These are phyloP conservation scores for Mallotus nudiflorus DNA, from an alignment of 345 rosid genomes.

Conservation along the genomic window DNA sequence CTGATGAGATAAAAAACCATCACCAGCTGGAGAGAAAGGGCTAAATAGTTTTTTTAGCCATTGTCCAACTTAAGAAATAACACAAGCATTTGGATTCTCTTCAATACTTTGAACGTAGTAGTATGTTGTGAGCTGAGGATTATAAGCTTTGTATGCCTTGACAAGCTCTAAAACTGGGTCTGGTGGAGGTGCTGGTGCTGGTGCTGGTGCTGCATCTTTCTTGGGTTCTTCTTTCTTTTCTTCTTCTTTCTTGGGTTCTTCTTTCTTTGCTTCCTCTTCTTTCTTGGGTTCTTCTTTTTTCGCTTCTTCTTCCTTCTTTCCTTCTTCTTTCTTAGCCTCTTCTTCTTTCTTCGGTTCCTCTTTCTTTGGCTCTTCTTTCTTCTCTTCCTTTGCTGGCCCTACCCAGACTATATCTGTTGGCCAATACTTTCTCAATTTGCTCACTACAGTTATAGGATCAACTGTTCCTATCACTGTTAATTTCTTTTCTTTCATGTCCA, in stretches of 20 bases:
- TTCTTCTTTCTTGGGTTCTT: conserved; percentile 39
- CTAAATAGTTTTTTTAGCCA: background rate
- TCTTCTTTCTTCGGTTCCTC: conserved; percentile 68
- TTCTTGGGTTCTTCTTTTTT: conserved; percentile 57
- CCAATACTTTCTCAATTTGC: conserved; percentile 84
- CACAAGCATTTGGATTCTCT: conserved; percentile 95
- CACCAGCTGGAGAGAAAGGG: conserved; percentile 15
- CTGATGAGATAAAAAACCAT: conserved; percentile 32
- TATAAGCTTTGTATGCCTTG: conserved; percentile 77
- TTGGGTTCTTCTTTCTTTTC: conserved; percentile 30
- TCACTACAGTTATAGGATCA: conserved; percentile 68
- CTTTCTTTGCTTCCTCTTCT: conserved; percentile 40
- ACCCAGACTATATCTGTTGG: conserved; percentile 61
- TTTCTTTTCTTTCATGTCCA: conserved; percentile 82
- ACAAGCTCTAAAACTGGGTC: conserved; percentile 73
- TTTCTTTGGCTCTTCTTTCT: conserved; percentile 64
- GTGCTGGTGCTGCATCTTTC: conserved; percentile 24
- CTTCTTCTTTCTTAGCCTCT: conserved; percentile 46
- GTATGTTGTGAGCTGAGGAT: conserved; percentile 68
- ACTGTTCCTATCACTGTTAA: conserved; percentile 71
- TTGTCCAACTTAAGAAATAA: conserved; percentile 35
- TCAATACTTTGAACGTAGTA: conserved; percentile 86
- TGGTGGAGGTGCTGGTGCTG: conserved; percentile 34
- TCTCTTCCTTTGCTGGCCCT: conserved; percentile 86
- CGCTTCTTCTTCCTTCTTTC: conserved; percentile 47